Conservation (phyloP, 2,329 filamentous ascomycete species). For the Clonostachys byssicola region DNA sequence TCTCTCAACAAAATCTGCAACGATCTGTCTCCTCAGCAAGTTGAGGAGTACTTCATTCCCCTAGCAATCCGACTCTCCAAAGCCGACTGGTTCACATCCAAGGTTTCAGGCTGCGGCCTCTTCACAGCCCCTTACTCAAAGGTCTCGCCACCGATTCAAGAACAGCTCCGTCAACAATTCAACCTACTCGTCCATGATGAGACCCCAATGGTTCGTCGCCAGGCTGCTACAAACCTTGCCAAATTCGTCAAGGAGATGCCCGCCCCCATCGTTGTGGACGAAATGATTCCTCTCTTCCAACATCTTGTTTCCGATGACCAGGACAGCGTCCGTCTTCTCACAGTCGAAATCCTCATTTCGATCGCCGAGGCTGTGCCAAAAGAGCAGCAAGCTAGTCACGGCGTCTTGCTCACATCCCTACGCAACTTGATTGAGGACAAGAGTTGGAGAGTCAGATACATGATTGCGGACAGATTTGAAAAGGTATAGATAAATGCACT, state of each 20-base stretch:
- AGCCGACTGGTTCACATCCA: slow-evolving; percentile 99
- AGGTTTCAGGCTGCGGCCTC: slow-evolving; percentile 94
- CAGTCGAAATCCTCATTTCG: slow-evolving; percentile 92
- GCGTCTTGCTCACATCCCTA: slow-evolving; percentile 83
- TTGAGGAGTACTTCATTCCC: slow-evolving; percentile 96
- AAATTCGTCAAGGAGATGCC: slow-evolving; percentile 99
- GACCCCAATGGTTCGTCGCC: slow-evolving; percentile 97
- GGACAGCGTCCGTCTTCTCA: slow-evolving; percentile 92
- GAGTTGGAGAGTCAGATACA: slow-evolving; percentile 98
- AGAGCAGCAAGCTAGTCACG: slow-evolving; percentile 95
- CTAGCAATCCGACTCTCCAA: slow-evolving; percentile 94
- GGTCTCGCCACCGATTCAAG: slow-evolving; percentile 81
- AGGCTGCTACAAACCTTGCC: slow-evolving; percentile 91
- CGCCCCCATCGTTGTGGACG: slow-evolving; percentile 84
- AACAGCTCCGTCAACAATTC: slow-evolving; percentile 88
- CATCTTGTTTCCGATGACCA: slow-evolving; percentile 95
- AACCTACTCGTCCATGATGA: slow-evolving; percentile 93
- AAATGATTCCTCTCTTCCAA: slow-evolving; percentile 99
- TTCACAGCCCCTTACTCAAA: slow-evolving; percentile 93
- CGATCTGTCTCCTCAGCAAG: slow-evolving; percentile 83
- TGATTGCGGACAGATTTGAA: slow-evolving; percentile 98
- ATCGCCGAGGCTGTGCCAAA: slow-evolving; percentile 97
- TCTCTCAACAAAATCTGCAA: slow-evolving; percentile 99
- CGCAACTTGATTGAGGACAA: slow-evolving; percentile 97
- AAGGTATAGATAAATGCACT: slow-evolving; percentile 56